Percentiles rank a stretch among this genome's conserved stretches.
Conservation (phyloP, 2,329 filamentous ascomycete genomes). For the Sporothrix pseudoabietina region DNA sequence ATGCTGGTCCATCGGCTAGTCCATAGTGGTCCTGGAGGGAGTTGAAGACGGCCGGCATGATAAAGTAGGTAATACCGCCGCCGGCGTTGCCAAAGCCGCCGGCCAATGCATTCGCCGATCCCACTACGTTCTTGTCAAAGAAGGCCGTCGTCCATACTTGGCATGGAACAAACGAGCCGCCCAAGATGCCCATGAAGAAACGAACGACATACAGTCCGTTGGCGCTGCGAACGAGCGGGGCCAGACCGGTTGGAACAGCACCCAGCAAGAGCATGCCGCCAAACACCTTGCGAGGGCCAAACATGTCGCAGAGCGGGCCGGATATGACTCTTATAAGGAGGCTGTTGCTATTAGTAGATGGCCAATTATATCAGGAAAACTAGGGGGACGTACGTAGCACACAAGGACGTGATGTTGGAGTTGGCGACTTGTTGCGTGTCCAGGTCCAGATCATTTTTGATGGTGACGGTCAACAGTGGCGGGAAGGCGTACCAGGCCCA, state of each 20-base stretch:
- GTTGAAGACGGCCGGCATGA: slow-evolving; percentile 88
- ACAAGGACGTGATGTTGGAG: slow-evolving; percentile 84
- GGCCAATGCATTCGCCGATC: slow-evolving; percentile 82
- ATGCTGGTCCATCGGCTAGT: neutral
- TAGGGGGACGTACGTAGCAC: slow-evolving; percentile 57
- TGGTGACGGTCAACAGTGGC: slow-evolving; percentile 75
- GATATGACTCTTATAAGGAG: slow-evolving; percentile 75
- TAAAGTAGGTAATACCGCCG: slow-evolving; percentile 88
- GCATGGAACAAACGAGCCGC: slow-evolving; percentile 78
- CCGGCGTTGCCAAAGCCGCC: slow-evolving; percentile 86
- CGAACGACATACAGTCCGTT: slow-evolving; percentile 69
- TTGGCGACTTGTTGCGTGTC: slow-evolving; percentile 74
- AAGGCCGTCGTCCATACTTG: slow-evolving; percentile 93
- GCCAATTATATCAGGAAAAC: neutral
- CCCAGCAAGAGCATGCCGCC: slow-evolving; percentile 75
- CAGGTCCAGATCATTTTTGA: slow-evolving; percentile 76
- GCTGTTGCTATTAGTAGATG: slow-evolving; percentile 41
- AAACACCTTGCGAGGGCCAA: slow-evolving; percentile 79
- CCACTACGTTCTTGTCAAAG: slow-evolving; percentile 90
- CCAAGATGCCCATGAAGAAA: slow-evolving; percentile 80
- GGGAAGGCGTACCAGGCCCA: slow-evolving; percentile 94
- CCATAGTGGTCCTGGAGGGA: neutral
- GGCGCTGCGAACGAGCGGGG: slow-evolving; percentile 71
- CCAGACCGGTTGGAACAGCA: slow-evolving; percentile 77
- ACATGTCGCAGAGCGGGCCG: slow-evolving; percentile 82